phyloP scores from a whole-genome alignment of 176 grass and related monocot genomes.

The Sorghum bicolor region DNA sequence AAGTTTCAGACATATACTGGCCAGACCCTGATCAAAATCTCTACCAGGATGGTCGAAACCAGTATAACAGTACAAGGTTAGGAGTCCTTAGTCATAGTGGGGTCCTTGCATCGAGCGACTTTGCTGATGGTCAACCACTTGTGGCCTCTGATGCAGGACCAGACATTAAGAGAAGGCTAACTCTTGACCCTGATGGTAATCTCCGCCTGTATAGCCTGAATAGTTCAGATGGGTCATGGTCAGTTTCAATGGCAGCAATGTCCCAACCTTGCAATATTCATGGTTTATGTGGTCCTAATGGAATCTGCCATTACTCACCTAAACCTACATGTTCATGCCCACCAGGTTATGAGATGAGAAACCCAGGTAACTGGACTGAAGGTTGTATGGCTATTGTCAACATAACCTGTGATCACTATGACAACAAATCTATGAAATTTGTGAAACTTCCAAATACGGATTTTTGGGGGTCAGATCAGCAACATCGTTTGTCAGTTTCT shows the following conservation, averaged over 20 bases:
- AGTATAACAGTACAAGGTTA: conserved; percentile 36
- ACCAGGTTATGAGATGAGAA: conserved; percentile 38
- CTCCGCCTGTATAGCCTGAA: conserved; percentile 48
- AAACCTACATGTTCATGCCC: conserved; percentile 44
- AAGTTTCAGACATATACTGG: conserved; percentile 46
- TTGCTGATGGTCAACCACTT: conserved; percentile 20
- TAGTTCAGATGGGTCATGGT: conserved; percentile 37
- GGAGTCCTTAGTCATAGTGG: conserved; percentile 14
- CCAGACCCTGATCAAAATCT: conserved; percentile 18
- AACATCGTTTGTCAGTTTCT: background rate
- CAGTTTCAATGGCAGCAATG: conserved; percentile 40
- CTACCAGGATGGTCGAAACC: conserved; percentile 22
- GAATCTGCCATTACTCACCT: conserved; percentile 35
- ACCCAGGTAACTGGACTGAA: conserved; percentile 45
- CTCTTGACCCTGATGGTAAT: conserved; percentile 52
- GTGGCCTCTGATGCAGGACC: conserved; percentile 33
- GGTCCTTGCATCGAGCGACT: conserved; percentile 22
- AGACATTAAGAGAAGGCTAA: conserved; percentile 36
- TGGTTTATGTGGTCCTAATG: conserved; percentile 44
- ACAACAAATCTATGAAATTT: background rate
- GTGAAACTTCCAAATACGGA: conserved; percentile 8
- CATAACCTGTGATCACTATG: background rate
- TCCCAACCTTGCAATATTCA: conserved; percentile 48
- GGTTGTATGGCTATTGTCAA: conserved; percentile 24
- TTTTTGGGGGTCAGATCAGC: conserved; percentile 34